Evolutionary conservation across 2,329 filamentous ascomycete genomes (phyloP).

Genomic region (Aspergillus clavatus): DNA sequence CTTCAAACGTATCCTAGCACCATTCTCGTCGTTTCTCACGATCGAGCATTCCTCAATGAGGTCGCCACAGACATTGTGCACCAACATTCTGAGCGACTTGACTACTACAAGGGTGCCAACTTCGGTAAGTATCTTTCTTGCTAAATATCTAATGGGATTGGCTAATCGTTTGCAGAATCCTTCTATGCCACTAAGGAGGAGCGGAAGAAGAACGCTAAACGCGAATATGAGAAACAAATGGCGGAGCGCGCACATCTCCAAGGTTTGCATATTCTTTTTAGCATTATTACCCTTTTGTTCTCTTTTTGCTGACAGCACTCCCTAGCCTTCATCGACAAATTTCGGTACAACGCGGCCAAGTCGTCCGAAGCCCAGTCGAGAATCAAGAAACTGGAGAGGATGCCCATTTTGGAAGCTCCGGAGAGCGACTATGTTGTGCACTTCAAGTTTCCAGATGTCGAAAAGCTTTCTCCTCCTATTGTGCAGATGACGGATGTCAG

Average conservation of each 20-base stretch:
- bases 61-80: slow-evolving; percentile 99
- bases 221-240: slow-evolving; percentile 99
- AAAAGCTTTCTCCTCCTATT: slow-evolving; percentile 95
- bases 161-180: slow-evolving; percentile 53
- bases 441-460: slow-evolving; percentile 95
- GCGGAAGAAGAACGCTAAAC: slow-evolving; percentile 89
- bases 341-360: slow-evolving; percentile 98
- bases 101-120: slow-evolving; percentile 98
- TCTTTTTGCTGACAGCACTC: slow-evolving; percentile 6
- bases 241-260: slow-evolving; percentile 87
- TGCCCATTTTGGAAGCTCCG: slow-evolving; percentile 85
- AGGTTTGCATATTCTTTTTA: slow-evolving; percentile 32
- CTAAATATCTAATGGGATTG: not conserved
- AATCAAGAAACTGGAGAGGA: slow-evolving; percentile 98
- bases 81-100: slow-evolving; percentile 91
- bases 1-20: slow-evolving; percentile 92
- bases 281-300: not conserved
- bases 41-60: slow-evolving; percentile 97
- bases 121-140: slow-evolving; percentile 51
- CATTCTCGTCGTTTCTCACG: slow-evolving; percentile 94
- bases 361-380: slow-evolving; percentile 96
- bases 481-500: slow-evolving; percentile 92
- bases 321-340: slow-evolving; percentile 93
- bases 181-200: slow-evolving; percentile 98
- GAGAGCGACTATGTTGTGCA: slow-evolving; percentile 94